Base-by-base conservation (phyloP, 2,329 filamentous ascomycete species). In the Apiospora hydei region DNA sequence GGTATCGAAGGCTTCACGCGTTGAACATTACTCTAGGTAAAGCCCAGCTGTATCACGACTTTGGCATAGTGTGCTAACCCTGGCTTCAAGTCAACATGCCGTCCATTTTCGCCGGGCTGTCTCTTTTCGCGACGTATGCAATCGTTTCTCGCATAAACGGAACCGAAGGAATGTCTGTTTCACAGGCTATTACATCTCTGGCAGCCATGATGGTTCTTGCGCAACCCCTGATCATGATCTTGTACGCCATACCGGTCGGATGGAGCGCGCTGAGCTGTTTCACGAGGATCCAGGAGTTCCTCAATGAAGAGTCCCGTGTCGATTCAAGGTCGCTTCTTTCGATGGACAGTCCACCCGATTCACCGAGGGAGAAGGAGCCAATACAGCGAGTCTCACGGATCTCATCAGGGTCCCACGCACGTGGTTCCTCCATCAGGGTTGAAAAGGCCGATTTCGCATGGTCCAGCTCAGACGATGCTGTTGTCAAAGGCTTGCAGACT, bases 71-170 rank as follows among this genome's bases (percentile, higher is more conserved):
- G 34, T n/a, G 21, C 64, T 69, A 24, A 53, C 34, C n/a, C 6
- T 1, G 8, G 26, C 38, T 26, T 46, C 13, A 21, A 73, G 72
- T 72, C 14, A 73, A 73, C 61, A 61, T 72, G 30, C 75, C 53
- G 72, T 72, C 24, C 49, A 67, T 26, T 1, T 70, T 79, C 21
- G 74, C 77, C 7, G 75, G 75, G 24, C 69, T 79, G 18, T 74
- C 72, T n/a, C 78, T 78, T n/a, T 79, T 80, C 71, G 73, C 73
- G 7, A 69, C 77, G 1, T 80, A 78, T 70, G 77, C 78, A 14
- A 72, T 78, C 13, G 72, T 74, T 11, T 75, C 77, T 21, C 72
- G 73, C 13, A 44, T 69, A 13, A 75, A 74, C 16, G 77, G 77
- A 38, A 64, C 53, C 16, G 72, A 72, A 61, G 74, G 71, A 72